Base-by-base conservation (phyloP, 768 basidiomycete species). In the Harrya chromipes region DNA sequence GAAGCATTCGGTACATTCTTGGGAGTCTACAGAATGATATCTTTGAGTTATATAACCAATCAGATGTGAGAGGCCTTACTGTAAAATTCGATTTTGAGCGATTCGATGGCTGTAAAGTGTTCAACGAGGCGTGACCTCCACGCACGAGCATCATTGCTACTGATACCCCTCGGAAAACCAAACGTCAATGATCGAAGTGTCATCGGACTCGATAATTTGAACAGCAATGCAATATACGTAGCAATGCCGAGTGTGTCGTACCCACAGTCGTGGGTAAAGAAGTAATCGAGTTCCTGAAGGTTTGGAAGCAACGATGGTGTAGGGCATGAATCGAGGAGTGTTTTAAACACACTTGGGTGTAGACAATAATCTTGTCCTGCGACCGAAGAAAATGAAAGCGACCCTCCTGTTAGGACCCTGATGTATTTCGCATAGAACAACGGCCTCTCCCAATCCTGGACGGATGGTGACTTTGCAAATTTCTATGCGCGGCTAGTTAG, bases 251-350 rank as follows among this genome's bases (percentile, higher is more conserved):
- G 1, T 11, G 11, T 13, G 29, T 13, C 11, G 29, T 4, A 29
- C 12, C 29, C 29, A 29, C 6, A 2, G 11, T 37, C 41, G 23
- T 60, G 55, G 46, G 2, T 52, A 47, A 1, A 47, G 24, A n/a
- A n/a, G 16, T 52, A 51, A 4, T 31, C 35, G 26, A 62, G 61
- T 36, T 62, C 61, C 52, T 63, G 57, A 2, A 63, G 58, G 36
- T 60, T 63, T 16, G 54, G 58, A 20, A 62, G 53, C 12, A 60
- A 17, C 12, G 61, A 56, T 23, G 12, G 49, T 49, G 52, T 53
- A 2, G 60, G 60, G 16, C 61, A 62, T 4, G 60, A 53, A 11
- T 63, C 47, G n/a, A 57, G 29, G 35, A 62, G 57, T 0, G 52
- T 53, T 34, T 53, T 51, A 11, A 60, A n/a, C 14, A 61, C 47